These are phyloP conservation scores for Setaria italica DNA, from an alignment of 202 grass and related monocot species.

Conservation along the genomic window DNA sequence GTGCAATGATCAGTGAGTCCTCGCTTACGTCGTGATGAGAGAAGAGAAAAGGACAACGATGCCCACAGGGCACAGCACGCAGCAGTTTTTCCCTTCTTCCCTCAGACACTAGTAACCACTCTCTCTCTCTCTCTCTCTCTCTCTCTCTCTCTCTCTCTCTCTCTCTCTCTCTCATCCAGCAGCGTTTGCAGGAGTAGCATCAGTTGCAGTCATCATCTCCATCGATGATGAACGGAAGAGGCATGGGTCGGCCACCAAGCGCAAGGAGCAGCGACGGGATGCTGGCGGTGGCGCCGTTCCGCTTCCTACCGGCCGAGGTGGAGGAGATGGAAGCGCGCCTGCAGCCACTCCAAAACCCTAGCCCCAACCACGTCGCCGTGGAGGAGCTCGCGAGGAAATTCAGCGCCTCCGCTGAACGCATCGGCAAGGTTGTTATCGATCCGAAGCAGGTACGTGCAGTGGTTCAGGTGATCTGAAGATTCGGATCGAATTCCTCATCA, in stretches of 20 bases:
- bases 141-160: too few species aligned
- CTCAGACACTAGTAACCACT: too few species aligned
- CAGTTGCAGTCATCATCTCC: not conserved
- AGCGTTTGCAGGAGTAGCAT: too few species aligned
- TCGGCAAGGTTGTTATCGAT: not conserved
- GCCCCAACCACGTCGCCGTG: not conserved
- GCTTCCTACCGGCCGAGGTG: conserved; percentile 67
- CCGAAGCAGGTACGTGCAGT: not conserved
- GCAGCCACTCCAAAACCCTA: not conserved
- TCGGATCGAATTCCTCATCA: not conserved
- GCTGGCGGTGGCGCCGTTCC: conserved; percentile 36
- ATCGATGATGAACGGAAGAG: not conserved
- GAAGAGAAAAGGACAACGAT: too few species aligned
- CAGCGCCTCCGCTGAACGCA: not conserved
- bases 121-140: too few species aligned
- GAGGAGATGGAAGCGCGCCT: conserved; percentile 63
- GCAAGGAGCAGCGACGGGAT: not conserved
- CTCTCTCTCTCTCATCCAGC: too few species aligned
- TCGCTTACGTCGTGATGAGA: too few species aligned
- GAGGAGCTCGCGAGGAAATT: not conserved
- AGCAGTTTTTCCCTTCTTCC: too few species aligned
- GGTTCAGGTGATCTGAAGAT: not conserved
- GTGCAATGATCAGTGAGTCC: too few species aligned
- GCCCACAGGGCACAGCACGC: too few species aligned
- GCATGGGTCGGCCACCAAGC: not conserved